These are phyloP conservation scores for Pezicula carpinea DNA, from an alignment of 2,329 filamentous ascomycete species.

Conservation along the genomic window DNA sequence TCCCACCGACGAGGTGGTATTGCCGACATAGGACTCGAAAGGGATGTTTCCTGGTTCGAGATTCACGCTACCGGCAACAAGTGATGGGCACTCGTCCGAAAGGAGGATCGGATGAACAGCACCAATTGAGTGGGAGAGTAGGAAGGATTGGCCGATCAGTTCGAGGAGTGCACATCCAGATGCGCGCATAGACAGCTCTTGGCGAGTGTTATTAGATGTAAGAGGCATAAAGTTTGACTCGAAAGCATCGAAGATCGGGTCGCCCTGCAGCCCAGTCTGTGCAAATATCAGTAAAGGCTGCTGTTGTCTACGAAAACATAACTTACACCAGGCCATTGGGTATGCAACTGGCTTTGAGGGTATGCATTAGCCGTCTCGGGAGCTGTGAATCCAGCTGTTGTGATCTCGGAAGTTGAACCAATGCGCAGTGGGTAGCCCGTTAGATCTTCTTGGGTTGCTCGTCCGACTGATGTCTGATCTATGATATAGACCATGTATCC, in stretches of 20 bases:
- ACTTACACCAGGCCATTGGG: constrained; percentile 31
- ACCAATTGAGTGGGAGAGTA: constrained; percentile 30
- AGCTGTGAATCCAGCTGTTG: constrained; percentile 20
- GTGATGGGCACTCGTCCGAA: constrained; percentile 24
- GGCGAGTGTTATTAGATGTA: constrained; percentile 23
- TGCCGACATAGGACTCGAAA: constrained; percentile 15
- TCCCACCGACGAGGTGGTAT: constrained; percentile 13
- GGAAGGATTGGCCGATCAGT: constrained; percentile 25
- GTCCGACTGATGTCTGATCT: constrained; percentile 20
- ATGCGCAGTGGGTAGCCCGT: constrained; percentile 17
- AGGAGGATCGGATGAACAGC: constrained; percentile 18
- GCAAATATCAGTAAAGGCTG: background rate
- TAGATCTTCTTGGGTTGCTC: constrained; percentile 17
- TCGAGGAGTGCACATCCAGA: constrained; percentile 27
- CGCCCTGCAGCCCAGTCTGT: constrained; percentile 25
- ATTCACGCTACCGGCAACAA: constrained; percentile 25
- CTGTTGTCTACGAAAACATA: background rate
- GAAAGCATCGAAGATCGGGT: constrained; percentile 28
- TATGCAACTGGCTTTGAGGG: constrained; percentile 31
- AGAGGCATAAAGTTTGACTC: constrained; percentile 24
- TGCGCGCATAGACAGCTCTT: constrained; percentile 25
- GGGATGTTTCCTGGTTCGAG: constrained; percentile 26
- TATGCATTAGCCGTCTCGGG: constrained; percentile 10
- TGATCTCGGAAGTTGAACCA: constrained; percentile 13
- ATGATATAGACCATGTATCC: constrained; percentile 40